Base-by-base conservation (phyloP, 495 filamentous ascomycete genomes). In the Xylaria venustula region DNA sequence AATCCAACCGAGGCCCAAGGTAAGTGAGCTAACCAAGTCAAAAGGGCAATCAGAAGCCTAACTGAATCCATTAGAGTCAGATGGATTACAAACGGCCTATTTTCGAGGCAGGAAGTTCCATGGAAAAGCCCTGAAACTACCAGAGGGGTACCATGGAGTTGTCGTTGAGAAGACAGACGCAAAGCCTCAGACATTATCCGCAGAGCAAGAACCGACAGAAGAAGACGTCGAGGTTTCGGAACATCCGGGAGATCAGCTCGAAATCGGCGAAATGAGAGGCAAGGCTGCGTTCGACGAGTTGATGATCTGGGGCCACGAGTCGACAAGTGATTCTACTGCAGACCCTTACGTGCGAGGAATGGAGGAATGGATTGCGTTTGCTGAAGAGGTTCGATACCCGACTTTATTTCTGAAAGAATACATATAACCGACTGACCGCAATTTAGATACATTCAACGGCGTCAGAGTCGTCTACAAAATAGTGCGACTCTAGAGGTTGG, bases 321-420 rank as follows among this genome's bases (percentile, higher is more conserved):
- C 69, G 2, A 52, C 77, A 52, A 77, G 74, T 8, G 81, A 85
- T 42, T 73, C 71, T 3, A 71, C 50, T 7, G 72, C 67, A 7
- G 86, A 90, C 74, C 75, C 75, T 26, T 86, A 88, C 72, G 72
- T 85, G 14, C 77, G 80, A 67, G 82, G 83, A 0, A 77, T 95
- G 61, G 85, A 89, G 70, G 93, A 98, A 73, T 97, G 93, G 93
- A 73, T 97, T 64, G 78, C 73, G 1, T 85, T 96, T 72, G 87
- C 92, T 22, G 87, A 88, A 64, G 71, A 73, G 71, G 73, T 83
- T 48, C 2, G 75, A 52, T n/a, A 22, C 15, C 14, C 23, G 30
- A 34, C 37, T 20, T 34, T 34, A 22, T 20, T 44, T 14, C 3
- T 15, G 22, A n/a, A 17, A 1, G 2, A 5, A 46, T 45, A 48